Evolutionary conservation across 345 rosid species (phyloP), one percentile per base, ranked within the genome.

Genomic region (Physaria fendleri): DNA sequence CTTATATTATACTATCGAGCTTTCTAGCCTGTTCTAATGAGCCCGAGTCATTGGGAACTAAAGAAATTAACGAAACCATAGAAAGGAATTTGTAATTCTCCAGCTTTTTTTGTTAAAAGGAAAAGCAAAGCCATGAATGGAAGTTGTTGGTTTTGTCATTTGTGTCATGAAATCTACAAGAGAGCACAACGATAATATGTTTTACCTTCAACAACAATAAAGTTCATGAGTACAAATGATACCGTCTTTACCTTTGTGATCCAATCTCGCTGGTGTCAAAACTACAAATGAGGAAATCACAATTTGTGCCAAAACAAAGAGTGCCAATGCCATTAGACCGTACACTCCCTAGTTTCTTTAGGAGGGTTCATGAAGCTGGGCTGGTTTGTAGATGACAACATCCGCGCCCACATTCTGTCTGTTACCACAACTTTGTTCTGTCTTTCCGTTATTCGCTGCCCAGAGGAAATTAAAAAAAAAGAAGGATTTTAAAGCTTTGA

Each of bases 391-490:
- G 87, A 85, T 44, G 88, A 85, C 10, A 88, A 66, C 69, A 85
- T 75, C 39, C 88, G 73, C 16, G 94, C 94, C 96, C 96, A 88
- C 94, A 85, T 88, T 68, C 96, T 77, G 74, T 88, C 94, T 0
- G 90, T 88, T 40, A 88, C 83, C 53, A 85, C 93, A 51, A 88
- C 94, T 24, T 77, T 74, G 62, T 82, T 85, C 66, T 69, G 85
- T 44, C 4, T 83, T 67, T 83, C 94, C 0, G 58, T 83, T 56
- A 85, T 72, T 21, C 85, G 73, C 94, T 88, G 85, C 79, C 66
- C 29, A 21, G 14, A 49, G 23, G 9, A 62, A 21, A 20, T 3
- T 1, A 65, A 24, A 7, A 2, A 39, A 1, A 22, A 44, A 13
- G 23, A 56, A 1, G 18, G 58, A 6, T 22, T 45, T 45, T n/a